Base-by-base conservation (phyloP, 495 filamentous ascomycete species). In the Pyrenopolyporus hunteri region DNA sequence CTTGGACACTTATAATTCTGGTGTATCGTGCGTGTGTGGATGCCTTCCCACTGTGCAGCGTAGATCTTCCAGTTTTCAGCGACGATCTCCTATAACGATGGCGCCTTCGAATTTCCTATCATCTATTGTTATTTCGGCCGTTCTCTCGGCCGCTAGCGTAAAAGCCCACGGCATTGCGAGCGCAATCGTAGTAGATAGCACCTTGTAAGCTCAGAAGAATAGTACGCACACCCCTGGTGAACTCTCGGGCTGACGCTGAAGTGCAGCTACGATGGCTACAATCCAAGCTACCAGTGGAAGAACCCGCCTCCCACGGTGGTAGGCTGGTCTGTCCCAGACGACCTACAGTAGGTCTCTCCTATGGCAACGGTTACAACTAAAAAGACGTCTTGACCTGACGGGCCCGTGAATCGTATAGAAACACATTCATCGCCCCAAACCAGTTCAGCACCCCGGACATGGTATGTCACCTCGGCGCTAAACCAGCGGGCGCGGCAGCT, bases 381-480 rank as follows among this genome's bases (percentile, higher is more conserved):
- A 1, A 1, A 17, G 7, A 28, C 23, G 11, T n/a, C 6, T 44
- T 36, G 16, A 10, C 10, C 10, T 51, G 10, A 36, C 40, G 29
- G 10, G 42, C 11, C 26, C 19, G 39, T 46, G 39, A 42, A 31
- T 9, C 3, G 26, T 22, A 17, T 47, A 64, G 64, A 49, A 67
- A 67, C 20, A 56, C 59, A 1, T 59, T 67, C 54, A 64, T 59
- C 43, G 17, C 59, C 6, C 64, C 64, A 1, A 37, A 63, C 29
- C 26, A 67, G 14, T 66, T 49, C 22, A 51, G 17, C 29, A 58
- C 44, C 16, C 46, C 69, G 9, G 76, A 80, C 37, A 77, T 79
- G 33, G 73, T 78, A 58, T 82, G 78, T 66, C 79, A 82, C 31
- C 62, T 73, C 2, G 68, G 62, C 10, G 75, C 76, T 7, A 72